A percentile compares a stretch with the other conserved stretches of the same genome.
phyloP scores from a whole-genome alignment of 495 filamentous ascomycete species.

The Xylaria sp. region DNA sequence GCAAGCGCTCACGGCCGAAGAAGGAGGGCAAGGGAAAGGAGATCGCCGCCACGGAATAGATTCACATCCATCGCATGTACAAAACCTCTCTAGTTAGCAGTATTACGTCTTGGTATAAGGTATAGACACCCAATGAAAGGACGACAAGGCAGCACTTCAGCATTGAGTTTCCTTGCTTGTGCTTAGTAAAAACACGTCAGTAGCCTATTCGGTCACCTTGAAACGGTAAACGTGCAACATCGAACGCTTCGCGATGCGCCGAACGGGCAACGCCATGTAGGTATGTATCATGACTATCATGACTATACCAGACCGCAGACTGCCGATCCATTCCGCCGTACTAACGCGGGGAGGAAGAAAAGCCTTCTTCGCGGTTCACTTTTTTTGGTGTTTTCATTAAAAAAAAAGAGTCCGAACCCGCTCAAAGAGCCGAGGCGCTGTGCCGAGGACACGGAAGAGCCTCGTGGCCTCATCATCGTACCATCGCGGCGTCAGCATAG shows the following conservation, averaged over 20 bases:
- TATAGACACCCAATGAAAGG: constrained; percentile 24
- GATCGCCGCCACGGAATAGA: constrained; percentile 29
- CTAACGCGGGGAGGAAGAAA: not conserved
- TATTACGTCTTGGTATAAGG: constrained; percentile 15
- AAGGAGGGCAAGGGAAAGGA: constrained; percentile 38
- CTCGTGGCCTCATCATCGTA: constrained; percentile 24
- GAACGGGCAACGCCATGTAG: constrained; percentile 6
- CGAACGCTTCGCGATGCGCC: not conserved
- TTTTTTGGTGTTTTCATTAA: no score
- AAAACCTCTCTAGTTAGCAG: not conserved
- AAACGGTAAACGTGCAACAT: constrained; percentile 6
- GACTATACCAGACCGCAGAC: not conserved
- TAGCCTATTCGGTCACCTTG: not conserved
- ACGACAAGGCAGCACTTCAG: not conserved
- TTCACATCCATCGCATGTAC: constrained; percentile 3
- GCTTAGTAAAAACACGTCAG: not conserved
- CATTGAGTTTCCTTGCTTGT: not conserved
- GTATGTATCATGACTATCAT: no score
- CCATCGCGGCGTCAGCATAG: not conserved
- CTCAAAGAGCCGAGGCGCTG: not conserved
- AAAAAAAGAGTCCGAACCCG: not conserved
- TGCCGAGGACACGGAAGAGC: constrained; percentile 1
- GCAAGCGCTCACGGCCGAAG: constrained; percentile 55
- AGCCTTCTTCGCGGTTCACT: no score
- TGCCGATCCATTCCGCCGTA: constrained; percentile 1